Conservation (phyloP, 495 filamentous ascomycete genomes). For the Trichoderma erinaceum region DNA sequence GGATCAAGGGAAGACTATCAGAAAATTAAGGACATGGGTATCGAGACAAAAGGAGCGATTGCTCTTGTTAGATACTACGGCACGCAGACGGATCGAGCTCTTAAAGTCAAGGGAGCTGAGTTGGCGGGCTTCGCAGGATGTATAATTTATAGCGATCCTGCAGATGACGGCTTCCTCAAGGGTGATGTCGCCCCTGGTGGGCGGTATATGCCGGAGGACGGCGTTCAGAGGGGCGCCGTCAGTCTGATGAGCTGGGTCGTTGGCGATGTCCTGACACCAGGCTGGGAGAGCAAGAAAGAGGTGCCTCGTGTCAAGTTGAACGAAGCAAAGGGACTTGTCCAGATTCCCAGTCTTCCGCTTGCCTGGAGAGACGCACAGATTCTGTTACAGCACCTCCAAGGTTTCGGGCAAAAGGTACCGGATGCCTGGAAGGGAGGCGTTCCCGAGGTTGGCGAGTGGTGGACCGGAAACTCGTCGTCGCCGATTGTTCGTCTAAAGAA, state of each 20-base stretch:
- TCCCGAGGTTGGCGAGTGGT: slow-evolving; percentile 66
- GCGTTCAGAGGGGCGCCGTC: slow-evolving; percentile 78
- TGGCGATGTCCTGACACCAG: slow-evolving; percentile 84
- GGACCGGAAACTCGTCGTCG: slow-evolving; percentile 71
- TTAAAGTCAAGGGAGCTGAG: slow-evolving; percentile 90
- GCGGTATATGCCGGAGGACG: slow-evolving; percentile 68
- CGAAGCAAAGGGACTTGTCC: slow-evolving; percentile 63
- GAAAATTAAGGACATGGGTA: slow-evolving; percentile 58
- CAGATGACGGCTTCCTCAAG: slow-evolving; percentile 67
- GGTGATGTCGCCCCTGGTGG: slow-evolving; percentile 68
- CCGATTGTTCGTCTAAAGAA: slow-evolving; percentile 82
- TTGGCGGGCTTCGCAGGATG: slow-evolving; percentile 76
- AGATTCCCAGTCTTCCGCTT: slow-evolving; percentile 84
- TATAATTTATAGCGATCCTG: slow-evolving; percentile 86
- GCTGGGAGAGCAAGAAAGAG: slow-evolving; percentile 68
- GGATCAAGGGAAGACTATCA: slow-evolving; percentile 80
- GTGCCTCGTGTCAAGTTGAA: slow-evolving; percentile 59
- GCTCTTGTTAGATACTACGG: slow-evolving; percentile 78
- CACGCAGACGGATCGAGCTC: slow-evolving; percentile 58
- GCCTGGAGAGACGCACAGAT: slow-evolving; percentile 81
- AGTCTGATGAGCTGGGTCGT: slow-evolving; percentile 75
- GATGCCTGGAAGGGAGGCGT: slow-evolving; percentile 72
- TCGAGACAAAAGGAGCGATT: slow-evolving; percentile 73
- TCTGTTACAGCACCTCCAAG: slow-evolving; percentile 70
- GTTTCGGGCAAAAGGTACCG: slow-evolving; percentile 64